A percentile compares a stretch with the other conserved stretches of the same genome.
phyloP scores from a whole-genome alignment of 2,329 filamentous ascomycete genomes.

The Bipolaris sorokiniana region DNA sequence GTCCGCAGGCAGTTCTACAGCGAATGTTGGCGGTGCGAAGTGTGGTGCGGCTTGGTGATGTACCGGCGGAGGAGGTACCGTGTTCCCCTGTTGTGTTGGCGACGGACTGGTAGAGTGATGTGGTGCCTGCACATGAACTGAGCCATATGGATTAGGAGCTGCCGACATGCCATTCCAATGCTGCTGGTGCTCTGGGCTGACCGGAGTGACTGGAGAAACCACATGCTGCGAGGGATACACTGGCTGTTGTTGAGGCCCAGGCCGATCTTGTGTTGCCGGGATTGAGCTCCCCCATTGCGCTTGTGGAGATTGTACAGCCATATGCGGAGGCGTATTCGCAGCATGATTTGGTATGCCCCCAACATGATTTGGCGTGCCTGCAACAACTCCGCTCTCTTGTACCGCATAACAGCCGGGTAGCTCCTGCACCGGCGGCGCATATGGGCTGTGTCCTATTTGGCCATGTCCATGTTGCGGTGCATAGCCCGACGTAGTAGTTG shows the following conservation, averaged over 20 bases:
- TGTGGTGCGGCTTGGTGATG: slow-evolving; percentile 4
- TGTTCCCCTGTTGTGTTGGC: too few relatives aligned
- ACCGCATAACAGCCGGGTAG: slow-evolving; percentile 18
- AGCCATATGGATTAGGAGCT: too few relatives aligned
- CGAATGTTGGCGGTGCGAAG: slow-evolving; percentile 32
- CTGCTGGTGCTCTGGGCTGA: slow-evolving; percentile 27
- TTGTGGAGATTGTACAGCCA: slow-evolving; percentile 15
- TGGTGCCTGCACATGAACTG: too few relatives aligned
- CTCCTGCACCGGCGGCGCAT: neutral
- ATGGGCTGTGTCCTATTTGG: slow-evolving; percentile 18
- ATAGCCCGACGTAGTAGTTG: slow-evolving; percentile 9
- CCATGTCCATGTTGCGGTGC: slow-evolving; percentile 22
- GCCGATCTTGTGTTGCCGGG: slow-evolving; percentile 11
- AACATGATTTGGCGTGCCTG: slow-evolving; percentile 14
- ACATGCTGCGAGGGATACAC: neutral
- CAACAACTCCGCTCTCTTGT: slow-evolving; percentile 39
- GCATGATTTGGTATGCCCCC: slow-evolving; percentile 16
- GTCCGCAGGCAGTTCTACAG: slow-evolving; percentile 45
- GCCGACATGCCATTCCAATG: slow-evolving; percentile 31
- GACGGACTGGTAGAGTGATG: too few relatives aligned
- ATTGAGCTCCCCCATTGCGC: slow-evolving; percentile 16
- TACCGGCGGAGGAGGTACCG: too few relatives aligned
- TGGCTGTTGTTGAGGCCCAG: slow-evolving; percentile 8
- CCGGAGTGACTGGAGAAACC: neutral
- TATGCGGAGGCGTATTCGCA: slow-evolving; percentile 18